Evolutionary conservation across 305 asterid species (phyloP), one percentile per base, ranked within the genome.

Genomic region (Plantago lanceolata): DNA sequence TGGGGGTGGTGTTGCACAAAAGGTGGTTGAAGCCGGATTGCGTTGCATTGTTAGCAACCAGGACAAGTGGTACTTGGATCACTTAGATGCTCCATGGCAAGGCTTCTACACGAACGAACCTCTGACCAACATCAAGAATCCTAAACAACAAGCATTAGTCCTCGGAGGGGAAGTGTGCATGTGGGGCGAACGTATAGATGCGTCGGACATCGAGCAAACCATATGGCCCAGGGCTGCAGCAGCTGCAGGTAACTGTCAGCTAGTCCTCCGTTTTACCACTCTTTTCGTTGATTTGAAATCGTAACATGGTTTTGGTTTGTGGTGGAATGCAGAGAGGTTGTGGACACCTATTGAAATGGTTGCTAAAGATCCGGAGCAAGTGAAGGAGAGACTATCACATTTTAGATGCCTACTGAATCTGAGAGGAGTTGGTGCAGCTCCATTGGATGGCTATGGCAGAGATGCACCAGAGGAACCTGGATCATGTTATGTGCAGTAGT

Each of bases 141-240:
- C 87, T 0, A 75, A 77, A 72, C 86, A 82, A 50, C 97, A 85
- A 71, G 81, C 80, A 0, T 62, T 89, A 28, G 87, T 93, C 66
- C 78, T 93, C 4, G 97, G 99, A 3, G 97, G 99, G 5, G 99
- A 89, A 76, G 96, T 93, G 1, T 89, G 97, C 81, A 44, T 45
- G 90, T 93, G 99, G 99, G 99, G 75, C 1, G 99, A 93, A 64
- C 79, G 64, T n/a, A 63, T 87, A 9, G 99, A 93, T 68, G 87
- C 76, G 3, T 93, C 99, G 12, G 80, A 93, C 61, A 84, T 93
- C 54, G 90, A 85, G 81, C 95, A 85, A 73, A 89, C 95, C 1
- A 84, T 93, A 74, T 93, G 98, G 98, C 98, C 98, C 0, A 84
- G 98, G 1, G 98, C 98, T 45, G 97, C 99, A 0, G 99, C 99